Evolutionary conservation across 208 protist species (phyloP), one percentile per base, ranked within the genome.

Genomic region (Wallacemonas sp.): DNA sequence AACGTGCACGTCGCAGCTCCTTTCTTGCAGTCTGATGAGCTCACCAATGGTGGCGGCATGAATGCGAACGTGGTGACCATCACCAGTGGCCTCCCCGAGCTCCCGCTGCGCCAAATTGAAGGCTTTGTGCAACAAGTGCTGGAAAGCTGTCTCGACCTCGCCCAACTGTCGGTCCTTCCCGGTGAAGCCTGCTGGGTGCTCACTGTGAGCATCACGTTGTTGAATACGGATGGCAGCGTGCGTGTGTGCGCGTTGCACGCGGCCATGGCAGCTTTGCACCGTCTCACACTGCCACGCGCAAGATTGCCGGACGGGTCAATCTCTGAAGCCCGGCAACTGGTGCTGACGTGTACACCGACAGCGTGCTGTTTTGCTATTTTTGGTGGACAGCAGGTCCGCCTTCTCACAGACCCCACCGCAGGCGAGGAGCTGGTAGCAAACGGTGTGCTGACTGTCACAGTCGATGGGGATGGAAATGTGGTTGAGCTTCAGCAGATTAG

Each of bases 171-270:
- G 27, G 68, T 94, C n/a, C 53, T 82, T n/a, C 60, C 54, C 17
- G 80, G 84, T 0, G 91, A 91, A 60, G 91, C 91, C 9, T 94
- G 88, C 61, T 96, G 91, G 88, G 82, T 94, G 45, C 73, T 96
- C 21, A 79, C 72, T 19, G 72, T 93, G 22, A 77, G 68, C 45
- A 22, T 94, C 41, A 79, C 78, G 54, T 66, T 94, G 44, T 60
- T 94, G 19, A 84, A 84, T 62, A 83, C 80, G 4, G 91, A 96
- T 65, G 91, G 91, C 3, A 78, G 84, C 4, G 69, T 96, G 27
- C 82, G 81, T 17, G 80, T 81, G 14, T 68, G 70, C 14, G 69
- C 72, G 1, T 75, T 96, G 51, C 85, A 91, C 65, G 82, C 86
- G 22, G 75, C 73, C 15, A 72, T 90, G 28, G 87, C 86, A 0